A percentile compares a stretch with the other conserved stretches of the same genome.
phyloP scores from a whole-genome alignment of 2,329 filamentous ascomycete genomes.

The Sclerotiophoma versabilis region DNA sequence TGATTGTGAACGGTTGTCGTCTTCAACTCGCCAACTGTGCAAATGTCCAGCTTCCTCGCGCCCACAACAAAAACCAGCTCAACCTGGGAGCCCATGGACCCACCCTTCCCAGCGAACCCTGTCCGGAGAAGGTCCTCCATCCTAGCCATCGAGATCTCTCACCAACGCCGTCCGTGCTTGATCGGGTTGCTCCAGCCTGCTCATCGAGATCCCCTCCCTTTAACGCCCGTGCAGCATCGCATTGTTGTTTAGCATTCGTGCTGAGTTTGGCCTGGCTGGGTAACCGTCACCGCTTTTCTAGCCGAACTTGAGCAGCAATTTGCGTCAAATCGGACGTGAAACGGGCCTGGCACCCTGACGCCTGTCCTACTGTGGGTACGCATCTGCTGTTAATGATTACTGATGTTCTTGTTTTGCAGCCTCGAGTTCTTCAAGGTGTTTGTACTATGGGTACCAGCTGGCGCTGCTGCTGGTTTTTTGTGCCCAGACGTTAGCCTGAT shows the following conservation, averaged over 20 bases:
- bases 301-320: not conserved
- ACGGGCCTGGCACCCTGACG: not conserved
- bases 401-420: not conserved
- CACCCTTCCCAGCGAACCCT: too few relatives aligned
- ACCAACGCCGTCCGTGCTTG: too few relatives aligned
- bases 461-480: too few relatives aligned
- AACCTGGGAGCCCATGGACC: too few relatives aligned
- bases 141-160: not conserved
- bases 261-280: not conserved
- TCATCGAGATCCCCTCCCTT: not conserved
- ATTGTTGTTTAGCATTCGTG: not conserved
- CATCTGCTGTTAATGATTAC: too few relatives aligned
- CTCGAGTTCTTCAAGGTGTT: not conserved
- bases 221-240: not conserved
- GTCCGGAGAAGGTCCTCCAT: not conserved
- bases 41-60: too few relatives aligned
- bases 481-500: too few relatives aligned
- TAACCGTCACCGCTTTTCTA: not conserved
- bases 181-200: too few relatives aligned
- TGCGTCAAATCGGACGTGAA: not conserved
- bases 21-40: too few relatives aligned
- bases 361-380: not conserved
- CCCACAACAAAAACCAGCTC: too few relatives aligned
- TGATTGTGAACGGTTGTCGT: too few relatives aligned
- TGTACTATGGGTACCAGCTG: too few relatives aligned